phyloP scores from a whole-genome alignment of 352 stramenopile genomes.

The Phytophthora aleatoria region DNA sequence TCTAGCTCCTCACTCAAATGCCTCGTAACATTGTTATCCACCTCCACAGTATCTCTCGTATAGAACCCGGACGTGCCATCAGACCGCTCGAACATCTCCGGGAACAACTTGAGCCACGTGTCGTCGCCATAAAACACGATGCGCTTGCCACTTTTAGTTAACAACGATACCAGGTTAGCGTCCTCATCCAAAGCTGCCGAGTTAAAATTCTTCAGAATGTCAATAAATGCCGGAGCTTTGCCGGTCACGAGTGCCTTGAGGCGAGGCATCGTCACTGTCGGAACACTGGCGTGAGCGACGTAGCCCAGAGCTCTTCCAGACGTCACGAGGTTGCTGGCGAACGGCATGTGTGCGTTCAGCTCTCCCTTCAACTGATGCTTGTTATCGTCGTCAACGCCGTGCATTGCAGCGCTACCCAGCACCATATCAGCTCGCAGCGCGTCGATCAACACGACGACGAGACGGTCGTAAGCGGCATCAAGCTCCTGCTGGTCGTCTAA shows the following conservation, averaged over 20 bases:
- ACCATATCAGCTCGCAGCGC: constrained; percentile 90
- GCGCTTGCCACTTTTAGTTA: constrained; percentile 49
- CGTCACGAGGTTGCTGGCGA: constrained; percentile 54
- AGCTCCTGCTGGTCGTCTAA: constrained; percentile 6
- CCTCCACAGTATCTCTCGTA: constrained; percentile 86
- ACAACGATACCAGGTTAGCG: constrained; percentile 70
- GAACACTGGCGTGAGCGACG: constrained; percentile 79
- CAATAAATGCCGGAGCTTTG: constrained; percentile 87
- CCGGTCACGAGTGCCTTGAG: constrained; percentile 88
- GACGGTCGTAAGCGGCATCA: constrained; percentile 58
- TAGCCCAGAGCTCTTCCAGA: constrained; percentile 66
- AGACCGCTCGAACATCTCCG: constrained; percentile 61
- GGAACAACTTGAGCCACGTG: constrained; percentile 91
- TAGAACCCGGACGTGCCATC: constrained; percentile 90
- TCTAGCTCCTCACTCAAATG: constrained; percentile 88
- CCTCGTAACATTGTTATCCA: constrained; percentile 87
- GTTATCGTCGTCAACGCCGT: not conserved
- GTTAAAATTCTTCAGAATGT: constrained; percentile 92
- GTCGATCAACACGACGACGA: constrained; percentile 89
- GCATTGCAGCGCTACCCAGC: constrained; percentile 65
- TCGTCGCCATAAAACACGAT: constrained; percentile 91
- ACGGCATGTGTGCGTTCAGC: constrained; percentile 73
- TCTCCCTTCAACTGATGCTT: constrained; percentile 32
- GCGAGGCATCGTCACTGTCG: constrained; percentile 90
- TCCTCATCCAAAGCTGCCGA: constrained; percentile 73